A percentile compares a stretch with the other conserved stretches of the same genome.
Evolutionary conservation across 1,284 basidiomycete genomes (phyloP).

Genomic region (Lentinula novae-zelandiae): DNA sequence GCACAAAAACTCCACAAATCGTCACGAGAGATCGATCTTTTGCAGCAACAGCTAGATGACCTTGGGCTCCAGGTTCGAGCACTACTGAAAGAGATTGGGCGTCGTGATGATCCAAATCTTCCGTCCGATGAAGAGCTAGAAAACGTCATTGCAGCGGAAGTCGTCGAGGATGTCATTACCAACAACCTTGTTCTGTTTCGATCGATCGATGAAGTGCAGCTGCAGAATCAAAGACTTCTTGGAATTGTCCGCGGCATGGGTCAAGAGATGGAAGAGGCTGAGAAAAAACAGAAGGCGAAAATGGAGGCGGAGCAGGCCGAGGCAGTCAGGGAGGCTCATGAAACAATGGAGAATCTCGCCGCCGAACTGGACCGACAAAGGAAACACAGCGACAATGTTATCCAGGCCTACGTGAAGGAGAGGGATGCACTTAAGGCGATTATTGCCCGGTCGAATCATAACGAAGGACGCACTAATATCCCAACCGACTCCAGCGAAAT

Average conservation of each 20-base stretch:
- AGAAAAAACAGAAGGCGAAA: constrained; percentile 61
- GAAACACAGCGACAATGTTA: constrained; percentile 63
- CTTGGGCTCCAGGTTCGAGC: constrained; percentile 83
- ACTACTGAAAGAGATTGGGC: constrained; percentile 76
- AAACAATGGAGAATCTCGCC: constrained; percentile 79
- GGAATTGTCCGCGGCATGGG: constrained; percentile 81
- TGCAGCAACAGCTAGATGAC: constrained; percentile 81
- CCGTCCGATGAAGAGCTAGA: constrained; percentile 72
- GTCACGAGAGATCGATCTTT: constrained; percentile 63
- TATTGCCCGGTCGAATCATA: constrained; percentile 49
- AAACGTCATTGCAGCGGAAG: constrained; percentile 38
- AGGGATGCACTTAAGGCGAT: constrained; percentile 83
- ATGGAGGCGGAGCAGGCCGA: constrained; percentile 73
- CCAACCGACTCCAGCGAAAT: constrained; percentile 33
- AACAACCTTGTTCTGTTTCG: constrained; percentile 89
- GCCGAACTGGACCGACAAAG: constrained; percentile 71
- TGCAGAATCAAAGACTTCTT: constrained; percentile 88
- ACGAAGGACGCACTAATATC: constrained; percentile 20
- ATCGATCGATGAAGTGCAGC: constrained; percentile 77
- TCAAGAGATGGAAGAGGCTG: constrained; percentile 73
- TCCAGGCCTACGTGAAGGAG: constrained; percentile 82
- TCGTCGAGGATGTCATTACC: constrained; percentile 80
- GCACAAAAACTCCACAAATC: constrained; percentile 62
- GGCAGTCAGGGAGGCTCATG: constrained; percentile 84
- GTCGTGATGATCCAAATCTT: constrained; percentile 79